Evolutionary conservation across 345 rosid species (phyloP), one percentile per base, ranked within the genome.

Genomic region (Eucalyptus globulus): DNA sequence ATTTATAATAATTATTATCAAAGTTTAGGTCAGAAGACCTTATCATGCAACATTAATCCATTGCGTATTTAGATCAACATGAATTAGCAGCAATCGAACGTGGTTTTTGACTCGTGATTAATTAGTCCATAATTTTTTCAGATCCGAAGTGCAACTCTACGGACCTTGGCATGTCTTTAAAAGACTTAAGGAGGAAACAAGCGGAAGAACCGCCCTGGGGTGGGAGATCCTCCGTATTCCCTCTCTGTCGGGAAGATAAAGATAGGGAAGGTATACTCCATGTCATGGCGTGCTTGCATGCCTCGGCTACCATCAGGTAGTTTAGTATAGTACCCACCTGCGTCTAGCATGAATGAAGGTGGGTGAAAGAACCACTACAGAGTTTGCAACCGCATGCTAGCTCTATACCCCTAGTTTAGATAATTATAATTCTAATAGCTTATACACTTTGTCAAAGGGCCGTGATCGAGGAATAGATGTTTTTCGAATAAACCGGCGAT

Each of bases 291-390:
- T 50, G 0, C 19, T 50, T 50, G 53, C 53, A 50, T 50, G 7
- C 7, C 53, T 50, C 53, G 0, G 8, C 3, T 50, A 50, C 1
- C 7, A 7, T 50, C 1, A 15, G 0, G 19, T 50, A 50, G 7
- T 7, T 2, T 50, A 7, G 7, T 50, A 50, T 50, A 50, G 53
- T 50, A 15, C 3, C 0, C 3, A 50, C 53, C 1, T 50, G 3
- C 0, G 3, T 0, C 53, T 50, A 0, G 7, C 0, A 19, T 50
- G 19, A 50, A 3, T 50, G 1, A 50, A 6, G 3, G 3, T 50
- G 19, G 53, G 19, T 50, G 53, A 50, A 50, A 50, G 19, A 7
- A 7, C 7, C 7, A 15, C 7, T 50, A 49, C 3, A 40, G 43
- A 40, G 1, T 3, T 50, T 50, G 53, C 53, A 15, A 50, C 19